Base-by-base conservation (phyloP, 2,329 filamentous ascomycete species). In the Nectriaceae sp. region DNA sequence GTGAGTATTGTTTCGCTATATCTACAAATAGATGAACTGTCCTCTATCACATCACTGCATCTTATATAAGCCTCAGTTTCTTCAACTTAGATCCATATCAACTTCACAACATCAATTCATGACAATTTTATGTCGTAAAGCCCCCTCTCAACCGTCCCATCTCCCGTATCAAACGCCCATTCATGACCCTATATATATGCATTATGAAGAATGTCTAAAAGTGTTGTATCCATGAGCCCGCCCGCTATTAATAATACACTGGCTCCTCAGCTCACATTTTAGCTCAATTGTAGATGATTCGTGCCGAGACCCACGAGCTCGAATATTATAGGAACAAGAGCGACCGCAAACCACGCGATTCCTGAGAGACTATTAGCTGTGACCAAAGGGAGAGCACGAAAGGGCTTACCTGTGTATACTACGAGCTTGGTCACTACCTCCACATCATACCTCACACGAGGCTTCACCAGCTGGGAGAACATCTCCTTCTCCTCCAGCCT, bases 361-460 rank as follows among this genome's bases (percentile, higher is more conserved):
- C 90, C 89, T 90, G 54, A 26, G 40, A 39, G 38, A 3, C 2
- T 33, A 13, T 45, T 29, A 63, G 55, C n/a, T 21, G 41, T 2
- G 3, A 39, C 8, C 22, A 6, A 5, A 10, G 16, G 11, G 16
- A 24, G n/a, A 20, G 4, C 8, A 26, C 5, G 8, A 36, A 40
- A 6, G 31, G 40, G 62, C 84, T 70, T 73, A 90, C 93, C 94
- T 50, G 88, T 82, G 73, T 99, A 99, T 20, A 99, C 90, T 61
- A 99, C 88, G 52, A 99, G 71, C 72, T 97, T 97, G 4, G 94
- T 97, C 31, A 99, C 88, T 33, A 99, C 93, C 70, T 99, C 94
- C n/a, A 97, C 93, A 70, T 99, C 94, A 65, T 97, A 99, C 60
- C 92, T 80, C 50, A 97, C 92, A 57, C 94, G 84, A 41, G 94